phyloP scores from a whole-genome alignment of 306 rosid species.

The Senna siamea region DNA sequence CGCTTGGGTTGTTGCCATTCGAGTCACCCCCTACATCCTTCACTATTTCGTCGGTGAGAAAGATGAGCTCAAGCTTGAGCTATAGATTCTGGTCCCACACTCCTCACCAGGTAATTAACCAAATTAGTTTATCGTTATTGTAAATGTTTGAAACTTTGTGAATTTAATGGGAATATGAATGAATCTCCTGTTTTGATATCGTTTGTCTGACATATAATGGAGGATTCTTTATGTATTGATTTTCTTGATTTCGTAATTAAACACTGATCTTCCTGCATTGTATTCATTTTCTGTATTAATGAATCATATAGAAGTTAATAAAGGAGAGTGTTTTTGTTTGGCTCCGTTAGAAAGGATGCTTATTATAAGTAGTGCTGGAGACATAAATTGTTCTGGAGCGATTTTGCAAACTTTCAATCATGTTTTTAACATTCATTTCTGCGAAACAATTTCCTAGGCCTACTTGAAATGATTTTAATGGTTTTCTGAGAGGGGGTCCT shows the following conservation, averaged over 20 bases:
- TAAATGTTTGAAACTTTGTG: background rate
- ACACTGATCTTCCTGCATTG: background rate
- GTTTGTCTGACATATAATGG: background rate
- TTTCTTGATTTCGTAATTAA: background rate
- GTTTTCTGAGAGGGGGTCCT: background rate
- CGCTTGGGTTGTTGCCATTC: conserved; percentile 80
- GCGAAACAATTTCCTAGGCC: too few relatives aligned
- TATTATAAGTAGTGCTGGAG: background rate
- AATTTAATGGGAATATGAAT: background rate
- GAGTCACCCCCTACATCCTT: conserved; percentile 79
- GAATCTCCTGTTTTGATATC: background rate
- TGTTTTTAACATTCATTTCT: background rate
- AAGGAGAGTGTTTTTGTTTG: background rate
- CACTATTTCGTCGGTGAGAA: conserved; percentile 70
- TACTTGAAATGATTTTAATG: background rate
- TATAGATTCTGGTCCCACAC: conserved; percentile 40
- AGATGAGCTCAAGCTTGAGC: conserved; percentile 79
- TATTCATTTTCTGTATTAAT: background rate
- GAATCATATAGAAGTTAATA: background rate
- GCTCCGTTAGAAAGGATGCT: background rate
- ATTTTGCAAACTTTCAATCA: background rate
- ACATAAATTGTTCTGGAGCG: background rate
- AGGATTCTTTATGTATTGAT: background rate
- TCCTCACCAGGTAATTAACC: conserved; percentile 36
- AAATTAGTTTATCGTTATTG: background rate